phyloP scores from a whole-genome alignment of 345 rosid genomes.

The Syzygium grande region DNA sequence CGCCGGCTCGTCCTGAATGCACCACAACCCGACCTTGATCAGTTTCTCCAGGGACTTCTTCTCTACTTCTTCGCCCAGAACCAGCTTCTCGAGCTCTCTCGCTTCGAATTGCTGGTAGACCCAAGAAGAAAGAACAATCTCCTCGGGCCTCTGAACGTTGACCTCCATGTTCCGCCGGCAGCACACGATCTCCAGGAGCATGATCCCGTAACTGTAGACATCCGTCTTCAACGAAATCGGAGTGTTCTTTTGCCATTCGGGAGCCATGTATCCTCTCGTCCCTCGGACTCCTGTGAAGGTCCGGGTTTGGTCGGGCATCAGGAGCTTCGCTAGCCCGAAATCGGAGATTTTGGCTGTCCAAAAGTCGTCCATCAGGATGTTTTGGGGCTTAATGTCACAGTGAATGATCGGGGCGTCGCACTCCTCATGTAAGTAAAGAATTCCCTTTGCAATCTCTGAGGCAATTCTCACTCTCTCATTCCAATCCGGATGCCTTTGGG shows the following conservation, averaged over 20 bases:
- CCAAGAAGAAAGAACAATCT: neutral
- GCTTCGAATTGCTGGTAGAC: neutral
- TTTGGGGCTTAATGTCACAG: neutral
- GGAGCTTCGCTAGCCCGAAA: neutral
- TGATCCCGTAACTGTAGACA: neutral
- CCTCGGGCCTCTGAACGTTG: neutral
- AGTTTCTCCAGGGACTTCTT: neutral
- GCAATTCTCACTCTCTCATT: neutral
- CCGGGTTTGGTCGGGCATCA: neutral
- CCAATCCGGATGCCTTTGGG: neutral
- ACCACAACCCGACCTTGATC: neutral
- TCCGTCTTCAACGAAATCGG: neutral
- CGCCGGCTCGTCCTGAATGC: neutral
- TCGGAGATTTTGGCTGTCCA: neutral
- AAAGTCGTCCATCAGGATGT: neutral
- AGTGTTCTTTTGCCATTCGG: neutral
- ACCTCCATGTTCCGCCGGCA: neutral
- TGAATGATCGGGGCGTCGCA: neutral
- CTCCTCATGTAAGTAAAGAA: neutral
- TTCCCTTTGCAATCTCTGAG: neutral
- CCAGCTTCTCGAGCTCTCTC: neutral
- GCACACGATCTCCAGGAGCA: neutral
- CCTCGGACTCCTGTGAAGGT: neutral
- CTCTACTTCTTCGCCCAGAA: neutral
- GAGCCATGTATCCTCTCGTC: neutral